Evolutionary conservation across 2,329 filamentous ascomycete species (phyloP), one percentile per base, ranked within the genome.

Genomic region (Chalaropsis thielavioides): DNA sequence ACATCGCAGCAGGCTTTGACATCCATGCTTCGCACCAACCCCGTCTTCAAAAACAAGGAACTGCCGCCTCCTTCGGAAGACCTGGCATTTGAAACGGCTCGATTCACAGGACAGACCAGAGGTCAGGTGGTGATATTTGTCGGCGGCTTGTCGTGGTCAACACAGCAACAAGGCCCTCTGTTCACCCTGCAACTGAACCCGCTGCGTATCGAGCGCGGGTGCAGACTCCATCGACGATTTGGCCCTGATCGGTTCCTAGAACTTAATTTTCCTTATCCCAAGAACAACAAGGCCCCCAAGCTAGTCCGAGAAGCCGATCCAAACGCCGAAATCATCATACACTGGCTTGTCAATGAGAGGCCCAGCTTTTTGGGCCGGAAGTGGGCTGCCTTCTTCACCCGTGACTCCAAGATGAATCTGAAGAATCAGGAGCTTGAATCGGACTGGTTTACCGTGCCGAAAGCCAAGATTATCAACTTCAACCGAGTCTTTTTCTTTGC

Each of bases 211-310:
- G 80, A 83, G 31, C 70, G 75, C 2, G 74, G 79, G 0, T 77
- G 83, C 70, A 79, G 83, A 1, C 71, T 86, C 0, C 73, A 74
- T 22, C 78, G 83, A 13, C 78, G 78, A 3, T 84, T 84, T 68
- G 83, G 83, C 0, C 72, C 78, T 0, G 83, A 86, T 68, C 76
- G 83, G 0, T 85, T 85, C 58, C 67, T 86, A 1, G 81, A 85
- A 63, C 66, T 86, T 0, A 70, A 77, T 3, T 74, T 85, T 4
- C 82, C 83, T 0, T 75, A 75, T 0, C 74, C 77, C 0, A 72
- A 70, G 0, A 71, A 71, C 0, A 72, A 69, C 1, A 68, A 72
- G 1, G 69, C 71, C 0, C 72, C 74, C 0, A 61, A 67, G 0
- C 61, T 72, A 0, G 66, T 76, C 1, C 73, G 71, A 17, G 69